phyloP scores from a whole-genome alignment of 2,329 filamentous ascomycete genomes.

The Neocucurbitaria cava region DNA sequence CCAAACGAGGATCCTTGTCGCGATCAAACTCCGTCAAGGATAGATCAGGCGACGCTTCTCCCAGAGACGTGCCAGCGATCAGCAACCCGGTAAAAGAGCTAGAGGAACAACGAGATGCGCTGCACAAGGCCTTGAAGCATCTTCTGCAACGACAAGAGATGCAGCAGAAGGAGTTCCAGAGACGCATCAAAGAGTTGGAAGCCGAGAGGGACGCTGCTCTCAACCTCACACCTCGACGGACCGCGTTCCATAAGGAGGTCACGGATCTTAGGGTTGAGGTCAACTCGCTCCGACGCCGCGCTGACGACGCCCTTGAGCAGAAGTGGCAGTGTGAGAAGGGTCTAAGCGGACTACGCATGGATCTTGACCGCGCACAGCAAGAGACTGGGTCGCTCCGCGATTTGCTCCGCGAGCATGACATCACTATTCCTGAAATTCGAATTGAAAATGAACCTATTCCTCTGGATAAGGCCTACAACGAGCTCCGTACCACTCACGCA shows the following conservation, averaged over 20 bases:
- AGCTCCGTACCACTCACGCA: conserved; percentile 75
- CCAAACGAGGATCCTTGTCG: conserved; percentile 58
- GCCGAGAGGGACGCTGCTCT: conserved; percentile 78
- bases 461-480: conserved; percentile 75
- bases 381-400: conserved; percentile 85
- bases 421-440: conserved; percentile 70
- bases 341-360: conserved; percentile 88
- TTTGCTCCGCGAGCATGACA: conserved; percentile 83
- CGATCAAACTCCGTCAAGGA: conserved; percentile 54
- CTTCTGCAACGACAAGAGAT: conserved; percentile 85
- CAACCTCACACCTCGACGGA: conserved; percentile 71
- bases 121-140: conserved; percentile 85
- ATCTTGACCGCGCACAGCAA: conserved; percentile 91
- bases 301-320: conserved; percentile 91
- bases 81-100: conserved; percentile 76
- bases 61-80: conserved; percentile 57
- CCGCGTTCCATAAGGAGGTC: conserved; percentile 86
- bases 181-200: conserved; percentile 79
- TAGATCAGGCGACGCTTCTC: conserved; percentile 56
- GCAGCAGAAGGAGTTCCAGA: conserved; percentile 82
- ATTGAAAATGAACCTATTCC: conserved; percentile 66
- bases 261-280: conserved; percentile 82
- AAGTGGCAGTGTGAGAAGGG: conserved; percentile 97
- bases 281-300: conserved; percentile 79
- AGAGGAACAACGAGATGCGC: conserved; percentile 89